phyloP scores from a whole-genome alignment of 495 filamentous ascomycete genomes.

The Venustampulla echinocandica region DNA sequence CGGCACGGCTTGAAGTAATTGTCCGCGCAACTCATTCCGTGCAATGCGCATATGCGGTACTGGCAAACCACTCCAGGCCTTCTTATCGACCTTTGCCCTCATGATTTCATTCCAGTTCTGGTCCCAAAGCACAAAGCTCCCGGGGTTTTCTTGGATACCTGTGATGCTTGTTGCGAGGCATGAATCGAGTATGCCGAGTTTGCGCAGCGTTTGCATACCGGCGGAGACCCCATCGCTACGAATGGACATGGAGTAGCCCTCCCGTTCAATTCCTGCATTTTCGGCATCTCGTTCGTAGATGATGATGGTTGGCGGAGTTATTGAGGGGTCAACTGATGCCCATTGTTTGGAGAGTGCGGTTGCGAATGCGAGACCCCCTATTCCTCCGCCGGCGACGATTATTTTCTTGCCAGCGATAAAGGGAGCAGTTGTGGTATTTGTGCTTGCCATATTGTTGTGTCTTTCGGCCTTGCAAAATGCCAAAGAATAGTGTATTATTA shows the following conservation, averaged over 20 bases:
- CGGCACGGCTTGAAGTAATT: slow-evolving; percentile 20
- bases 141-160: slow-evolving; percentile 4
- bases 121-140: slow-evolving; percentile 22
- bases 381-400: slow-evolving; percentile 29
- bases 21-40: slow-evolving; percentile 16
- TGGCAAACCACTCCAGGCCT: slow-evolving; percentile 14
- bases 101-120: slow-evolving; percentile 17
- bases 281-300: slow-evolving; percentile 28
- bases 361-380: slow-evolving; percentile 29
- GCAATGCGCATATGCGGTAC: slow-evolving; percentile 17
- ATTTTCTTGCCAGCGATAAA: slow-evolving; percentile 31
- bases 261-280: slow-evolving; percentile 14
- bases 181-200: slow-evolving; percentile 24
- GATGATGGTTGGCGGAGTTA: slow-evolving; percentile 19
- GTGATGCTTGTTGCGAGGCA: slow-evolving; percentile 8
- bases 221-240: slow-evolving; percentile 20
- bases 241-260: slow-evolving; percentile 31
- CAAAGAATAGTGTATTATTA: too few species aligned
- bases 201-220: slow-evolving; percentile 24
- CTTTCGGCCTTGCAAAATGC: too few species aligned
- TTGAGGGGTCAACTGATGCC: slow-evolving; percentile 1
- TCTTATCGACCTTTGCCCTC: slow-evolving; percentile 4
- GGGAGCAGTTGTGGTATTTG: too few species aligned
- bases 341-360: slow-evolving; percentile 27
- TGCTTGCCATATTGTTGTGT: too few species aligned